Conservation (phyloP, 345 rosid species). For the Pistacia integerrima region DNA sequence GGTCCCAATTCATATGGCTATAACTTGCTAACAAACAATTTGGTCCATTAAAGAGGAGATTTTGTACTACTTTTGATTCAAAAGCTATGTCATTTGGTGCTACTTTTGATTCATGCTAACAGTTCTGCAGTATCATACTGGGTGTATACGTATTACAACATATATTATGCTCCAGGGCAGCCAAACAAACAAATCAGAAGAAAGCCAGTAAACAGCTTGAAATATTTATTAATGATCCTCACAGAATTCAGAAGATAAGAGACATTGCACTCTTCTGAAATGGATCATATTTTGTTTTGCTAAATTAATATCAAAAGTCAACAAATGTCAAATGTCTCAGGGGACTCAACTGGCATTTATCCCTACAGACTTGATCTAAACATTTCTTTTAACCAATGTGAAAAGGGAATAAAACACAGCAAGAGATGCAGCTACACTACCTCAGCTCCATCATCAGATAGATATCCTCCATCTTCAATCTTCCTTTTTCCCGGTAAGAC, state of each 20-base stretch:
- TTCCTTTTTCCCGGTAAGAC: slow-evolving; percentile 74
- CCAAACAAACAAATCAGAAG: slow-evolving; percentile 2
- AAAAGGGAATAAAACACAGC: background rate
- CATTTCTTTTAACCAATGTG: background rate
- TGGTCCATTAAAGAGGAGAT: background rate
- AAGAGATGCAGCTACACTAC: slow-evolving; percentile 18
- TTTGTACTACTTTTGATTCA: background rate
- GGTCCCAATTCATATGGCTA: background rate
- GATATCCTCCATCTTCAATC: slow-evolving; percentile 69
- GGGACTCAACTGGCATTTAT: background rate
- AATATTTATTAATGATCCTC: background rate
- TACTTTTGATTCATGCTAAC: background rate
- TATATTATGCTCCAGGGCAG: background rate
- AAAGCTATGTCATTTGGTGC: background rate
- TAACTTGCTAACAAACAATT: background rate
- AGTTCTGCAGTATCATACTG: background rate
- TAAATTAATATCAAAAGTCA: too few species aligned
- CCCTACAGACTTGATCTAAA: background rate
- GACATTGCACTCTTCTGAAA: background rate
- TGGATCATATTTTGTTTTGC: background rate
- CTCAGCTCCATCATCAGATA: slow-evolving; percentile 71
- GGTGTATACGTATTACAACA: background rate
- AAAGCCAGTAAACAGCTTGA: background rate
- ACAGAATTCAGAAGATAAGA: background rate
- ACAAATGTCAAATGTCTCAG: background rate